A percentile compares a stretch with the other conserved stretches of the same genome.
phyloP scores from a whole-genome alignment of 768 basidiomycete species.

The Scleroderma citrinum region DNA sequence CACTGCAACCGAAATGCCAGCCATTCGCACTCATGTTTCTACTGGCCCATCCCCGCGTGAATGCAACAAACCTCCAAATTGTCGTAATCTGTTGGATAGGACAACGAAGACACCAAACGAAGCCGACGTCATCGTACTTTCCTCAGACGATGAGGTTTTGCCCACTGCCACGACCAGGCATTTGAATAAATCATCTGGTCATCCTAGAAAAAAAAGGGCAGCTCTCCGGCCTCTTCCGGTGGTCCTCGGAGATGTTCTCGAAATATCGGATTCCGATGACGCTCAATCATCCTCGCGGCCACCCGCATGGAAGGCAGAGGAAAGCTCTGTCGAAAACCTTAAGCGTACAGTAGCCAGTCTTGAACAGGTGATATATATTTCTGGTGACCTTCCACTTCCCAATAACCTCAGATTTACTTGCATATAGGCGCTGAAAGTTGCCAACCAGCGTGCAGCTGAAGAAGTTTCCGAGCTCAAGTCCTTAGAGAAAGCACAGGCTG shows the following conservation, averaged over 20 bases:
- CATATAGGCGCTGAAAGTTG: constrained; percentile 17
- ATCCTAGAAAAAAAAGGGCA: constrained; percentile 15
- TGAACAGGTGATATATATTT: constrained; percentile 32
- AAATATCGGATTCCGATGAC: constrained; percentile 57
- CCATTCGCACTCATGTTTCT: background rate
- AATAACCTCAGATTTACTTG: background rate
- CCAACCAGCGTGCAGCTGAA: constrained; percentile 6
- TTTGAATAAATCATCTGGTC: constrained; percentile 8
- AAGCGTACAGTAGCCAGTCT: constrained; percentile 38
- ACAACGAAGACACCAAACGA: constrained; percentile 10
- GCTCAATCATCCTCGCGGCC: constrained; percentile 1
- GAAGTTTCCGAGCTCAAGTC: constrained; percentile 20
- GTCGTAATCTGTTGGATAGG: background rate
- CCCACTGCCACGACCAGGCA: constrained; percentile 15
- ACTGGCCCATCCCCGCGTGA: background rate
- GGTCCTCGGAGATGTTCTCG: constrained; percentile 38
- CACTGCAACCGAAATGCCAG: background rate
- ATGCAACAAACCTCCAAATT: background rate
- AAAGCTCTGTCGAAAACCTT: constrained; percentile 16
- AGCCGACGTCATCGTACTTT: constrained; percentile 27
- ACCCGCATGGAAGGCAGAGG: constrained; percentile 14
- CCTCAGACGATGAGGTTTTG: constrained; percentile 27
- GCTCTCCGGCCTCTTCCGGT: constrained; percentile 5
- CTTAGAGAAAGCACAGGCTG: background rate
- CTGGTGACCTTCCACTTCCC: background rate